Base-by-base conservation (phyloP, 192 early-diverging fungal species). In the Umbelopsis isabellina region DNA sequence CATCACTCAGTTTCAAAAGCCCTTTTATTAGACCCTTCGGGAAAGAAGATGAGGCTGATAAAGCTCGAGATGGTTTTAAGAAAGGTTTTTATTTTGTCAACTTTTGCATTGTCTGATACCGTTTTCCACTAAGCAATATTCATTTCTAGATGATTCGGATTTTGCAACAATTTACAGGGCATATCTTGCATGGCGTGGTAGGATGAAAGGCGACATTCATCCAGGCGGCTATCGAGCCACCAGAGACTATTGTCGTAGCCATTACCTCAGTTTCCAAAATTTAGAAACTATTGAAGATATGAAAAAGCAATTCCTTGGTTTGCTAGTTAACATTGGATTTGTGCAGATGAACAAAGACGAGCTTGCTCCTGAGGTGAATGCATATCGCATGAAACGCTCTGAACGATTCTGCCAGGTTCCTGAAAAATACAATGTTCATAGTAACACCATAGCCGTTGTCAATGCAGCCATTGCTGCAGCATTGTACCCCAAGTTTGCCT, bases 391-490 rank as follows among this genome's bases (percentile, higher is more conserved):
- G 48, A 69, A 70, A 4, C 67, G 61, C 1, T 25, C 49, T 12
- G 23, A 48, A 0, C 46, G 49, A 47, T 75, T 86, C 41, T 86
- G 83, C 27, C 72, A 72, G 1, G 49, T 83, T 35, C 81, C 81
- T 1, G 23, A 52, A 15, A 64, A 70, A 37, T 83, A 87, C 46
- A 80, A 87, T 50, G 45, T 55, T n/a, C 55, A 83, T 68, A 64
- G 77, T 10, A 46, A 77, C 3, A 75, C 77, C 16, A 68, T 74
- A 10, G 70, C 83, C 22, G 75, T 97, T 9, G 71, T 96, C 46
- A 91, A 92, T 64, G 89, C 92, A 3, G 83, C 90, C 1, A 67
- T 96, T 21, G 78, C 90, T 44, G 95, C 95, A 7, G 95, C 93
- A 7, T 78, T 97, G 72, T 95, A 92, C 69, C 94, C 94, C 0